These are phyloP conservation scores for Urostyla sp. DNA, from an alignment of 73 alveolate species.

Conservation along the genomic window DNA sequence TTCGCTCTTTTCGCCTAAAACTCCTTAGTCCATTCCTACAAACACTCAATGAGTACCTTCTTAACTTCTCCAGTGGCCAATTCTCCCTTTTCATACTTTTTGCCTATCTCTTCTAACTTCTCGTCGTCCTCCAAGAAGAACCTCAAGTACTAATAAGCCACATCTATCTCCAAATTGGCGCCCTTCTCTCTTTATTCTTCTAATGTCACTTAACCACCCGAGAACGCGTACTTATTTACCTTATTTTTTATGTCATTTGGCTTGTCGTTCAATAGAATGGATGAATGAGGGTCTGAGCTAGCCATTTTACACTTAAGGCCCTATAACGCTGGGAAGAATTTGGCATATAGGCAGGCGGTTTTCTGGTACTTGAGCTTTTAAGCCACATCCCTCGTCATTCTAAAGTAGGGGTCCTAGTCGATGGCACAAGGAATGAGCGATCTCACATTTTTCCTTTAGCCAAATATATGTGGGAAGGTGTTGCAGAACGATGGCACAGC, in stretches of 20 bases:
- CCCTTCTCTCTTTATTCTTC: slow-evolving; percentile 98
- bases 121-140: slow-evolving; percentile 98
- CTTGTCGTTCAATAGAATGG: slow-evolving; percentile 91
- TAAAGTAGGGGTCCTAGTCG: slow-evolving; percentile 99
- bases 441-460: slow-evolving; percentile 84
- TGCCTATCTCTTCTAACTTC: slow-evolving; percentile 90
- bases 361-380: slow-evolving; percentile 91
- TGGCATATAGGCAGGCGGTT: slow-evolving; percentile 95
- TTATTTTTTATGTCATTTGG: slow-evolving; percentile 91
- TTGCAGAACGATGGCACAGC: slow-evolving; percentile 98
- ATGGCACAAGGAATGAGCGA: slow-evolving; percentile 98
- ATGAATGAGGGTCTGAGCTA: slow-evolving; percentile 76
- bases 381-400: slow-evolving; percentile 99
- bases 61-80: slow-evolving; percentile 97
- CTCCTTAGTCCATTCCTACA: slow-evolving; percentile 76
- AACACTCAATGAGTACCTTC: slow-evolving; percentile 76
- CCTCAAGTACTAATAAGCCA: slow-evolving; percentile 83
- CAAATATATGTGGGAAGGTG: slow-evolving; percentile 95
- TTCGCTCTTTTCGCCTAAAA: slow-evolving; percentile 85
- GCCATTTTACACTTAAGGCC: slow-evolving; percentile 92
- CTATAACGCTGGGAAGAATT: slow-evolving; percentile 97
- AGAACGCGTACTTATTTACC: slow-evolving; percentile 94
- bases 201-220: slow-evolving; percentile 97
- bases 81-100: slow-evolving; percentile 90
- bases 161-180: slow-evolving; percentile 92